Conservation (phyloP, 2,329 filamentous ascomycete genomes). For the Cryphonectria parasitica region DNA sequence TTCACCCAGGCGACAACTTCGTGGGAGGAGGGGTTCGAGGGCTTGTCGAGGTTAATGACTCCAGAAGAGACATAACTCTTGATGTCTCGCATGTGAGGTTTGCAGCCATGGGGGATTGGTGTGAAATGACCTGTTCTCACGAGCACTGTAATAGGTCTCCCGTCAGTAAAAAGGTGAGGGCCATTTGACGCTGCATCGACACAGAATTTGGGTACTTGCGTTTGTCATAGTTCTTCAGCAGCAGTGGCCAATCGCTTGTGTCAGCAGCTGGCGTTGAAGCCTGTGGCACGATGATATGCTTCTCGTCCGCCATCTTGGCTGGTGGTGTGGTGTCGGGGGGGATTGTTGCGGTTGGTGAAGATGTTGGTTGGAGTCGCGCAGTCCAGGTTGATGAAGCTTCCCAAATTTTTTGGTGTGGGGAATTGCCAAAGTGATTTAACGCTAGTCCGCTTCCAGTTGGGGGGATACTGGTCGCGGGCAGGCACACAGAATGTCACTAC, state of each 20-base stretch:
- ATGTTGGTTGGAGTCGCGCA: constrained; percentile 1
- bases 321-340: constrained; percentile 29
- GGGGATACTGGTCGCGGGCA: background rate
- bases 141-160: constrained; percentile 63
- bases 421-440: constrained; percentile 9
- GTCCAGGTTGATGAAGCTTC: constrained; percentile 26
- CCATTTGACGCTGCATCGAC: background rate
- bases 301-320: constrained; percentile 59
- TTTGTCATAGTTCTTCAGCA: constrained; percentile 95
- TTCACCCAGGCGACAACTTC: constrained; percentile 99
- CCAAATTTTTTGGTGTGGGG: constrained; percentile 33
- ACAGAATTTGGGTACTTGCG: constrained; percentile 57
- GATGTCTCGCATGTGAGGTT: constrained; percentile 89
- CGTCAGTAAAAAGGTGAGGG: constrained; percentile 15
- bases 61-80: constrained; percentile 97
- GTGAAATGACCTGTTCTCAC: constrained; percentile 96
- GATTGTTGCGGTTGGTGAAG: background rate
- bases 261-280: constrained; percentile 76
- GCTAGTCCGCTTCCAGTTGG: constrained; percentile 15
- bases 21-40: constrained; percentile 95
- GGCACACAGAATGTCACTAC: constrained; percentile 1
- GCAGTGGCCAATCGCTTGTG: constrained; percentile 88
- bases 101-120: constrained; percentile 90
- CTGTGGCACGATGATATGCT: constrained; percentile 92
- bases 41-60: constrained; percentile 94